Conservation (phyloP, 768 basidiomycete species). For the Kwoniella heveanensis region DNA sequence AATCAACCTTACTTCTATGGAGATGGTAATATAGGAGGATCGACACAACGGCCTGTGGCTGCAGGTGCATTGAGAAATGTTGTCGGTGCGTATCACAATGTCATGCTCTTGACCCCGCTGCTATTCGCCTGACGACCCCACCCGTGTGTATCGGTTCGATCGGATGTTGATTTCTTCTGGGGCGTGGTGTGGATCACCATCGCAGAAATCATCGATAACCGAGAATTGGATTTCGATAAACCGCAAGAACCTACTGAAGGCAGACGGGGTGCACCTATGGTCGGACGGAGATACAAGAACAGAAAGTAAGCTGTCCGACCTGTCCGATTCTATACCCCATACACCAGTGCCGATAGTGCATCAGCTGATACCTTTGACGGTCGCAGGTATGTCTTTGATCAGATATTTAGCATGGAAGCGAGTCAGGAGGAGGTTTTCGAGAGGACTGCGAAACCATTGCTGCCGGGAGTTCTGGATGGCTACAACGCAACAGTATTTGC, state of each 20-base stretch:
- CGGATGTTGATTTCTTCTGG: slow-evolving; percentile 57
- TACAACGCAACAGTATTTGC: slow-evolving; percentile 98
- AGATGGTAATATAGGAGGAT: slow-evolving; percentile 75
- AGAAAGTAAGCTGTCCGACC: slow-evolving; percentile 60
- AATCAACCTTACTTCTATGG: slow-evolving; percentile 68
- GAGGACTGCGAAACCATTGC: slow-evolving; percentile 77
- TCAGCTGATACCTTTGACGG: not conserved
- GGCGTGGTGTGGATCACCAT: no score
- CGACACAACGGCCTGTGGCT: slow-evolving; percentile 30
- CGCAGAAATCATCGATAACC: slow-evolving; percentile 82
- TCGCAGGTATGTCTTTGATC: slow-evolving; percentile 83
- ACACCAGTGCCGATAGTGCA: not conserved
- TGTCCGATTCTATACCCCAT: no score
- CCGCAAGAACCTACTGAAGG: slow-evolving; percentile 69
- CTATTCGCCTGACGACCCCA: slow-evolving; percentile 36
- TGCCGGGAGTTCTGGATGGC: slow-evolving; percentile 79
- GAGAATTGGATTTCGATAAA: slow-evolving; percentile 93
- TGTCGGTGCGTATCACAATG: slow-evolving; percentile 43
- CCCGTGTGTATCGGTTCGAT: not conserved
- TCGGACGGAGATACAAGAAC: slow-evolving; percentile 90
- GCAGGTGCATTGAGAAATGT: slow-evolving; percentile 49
- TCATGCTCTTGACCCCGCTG: slow-evolving; percentile 15
- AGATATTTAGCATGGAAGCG: slow-evolving; percentile 79
- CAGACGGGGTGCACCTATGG: slow-evolving; percentile 35
- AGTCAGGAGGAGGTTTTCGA: slow-evolving; percentile 85